Base-by-base conservation (phyloP, 768 basidiomycete species). In the Boletus pseudo-olivaceus region DNA sequence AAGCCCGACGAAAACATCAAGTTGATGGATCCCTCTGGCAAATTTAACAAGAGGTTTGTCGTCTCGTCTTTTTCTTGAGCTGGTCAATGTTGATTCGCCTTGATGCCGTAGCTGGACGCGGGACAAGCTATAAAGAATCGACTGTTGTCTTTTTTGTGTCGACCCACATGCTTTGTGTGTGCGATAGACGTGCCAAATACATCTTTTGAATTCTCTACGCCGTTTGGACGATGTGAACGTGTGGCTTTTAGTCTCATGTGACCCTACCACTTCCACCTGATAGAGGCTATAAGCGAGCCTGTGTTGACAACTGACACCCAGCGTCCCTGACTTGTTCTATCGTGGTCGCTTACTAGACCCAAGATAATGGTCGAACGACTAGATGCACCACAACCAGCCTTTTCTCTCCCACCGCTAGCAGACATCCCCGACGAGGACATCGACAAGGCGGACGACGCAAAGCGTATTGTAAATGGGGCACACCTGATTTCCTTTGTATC, bases 1-100 rank as follows among this genome's bases (percentile, higher is more conserved):
- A 78, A 88, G 68, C 84, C 79, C 37, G 78, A 86, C 64, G 84
- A 93, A 72, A 82, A 82, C 59, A 88, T 80, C 49, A 93, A 93
- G 73, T 41, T 93, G 55, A 63, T 83, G 67, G 68, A 78, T 41
- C 80, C 89, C 37, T 83, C 85, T 74, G 84, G 87, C 67, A 85
- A 82, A 62, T 90, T 92, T 62, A 79, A 85, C 8, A 87, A 84
- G 76, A 82, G 78, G 90, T 60, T 20, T 49, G 49, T 62, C 26
- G 14, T 51, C 30, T 53, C 47, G 1, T 44, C 9, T 39, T 10
- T n/a, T 37, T 38, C 41, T n/a, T 50, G 29, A 8, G 19, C 50
- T 17, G 10, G 23, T 35, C 10, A 19, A 10, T 35, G 40, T 32
- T 61, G 56, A 54, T 49, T 29, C 44, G 54, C 10, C 35, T 41